Evolutionary conservation across 2,329 filamentous ascomycete genomes (phyloP).

Genomic region (Scedosporium apiospermum): DNA sequence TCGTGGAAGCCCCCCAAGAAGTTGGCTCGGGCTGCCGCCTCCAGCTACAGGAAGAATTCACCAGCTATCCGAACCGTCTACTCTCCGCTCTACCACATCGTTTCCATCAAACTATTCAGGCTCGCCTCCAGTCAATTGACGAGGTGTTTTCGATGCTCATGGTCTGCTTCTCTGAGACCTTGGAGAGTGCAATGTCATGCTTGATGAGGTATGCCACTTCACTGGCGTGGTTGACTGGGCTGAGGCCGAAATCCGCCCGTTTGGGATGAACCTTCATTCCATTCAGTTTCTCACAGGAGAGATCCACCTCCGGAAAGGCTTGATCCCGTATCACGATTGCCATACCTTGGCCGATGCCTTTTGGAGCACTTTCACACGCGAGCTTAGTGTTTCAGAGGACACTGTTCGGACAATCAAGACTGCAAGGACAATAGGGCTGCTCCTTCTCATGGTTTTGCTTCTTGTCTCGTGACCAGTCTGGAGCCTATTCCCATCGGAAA

Average conservation of each 20-base stretch:
- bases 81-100: slow-evolving; percentile 21
- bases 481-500: slow-evolving; percentile 24
- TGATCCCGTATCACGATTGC: slow-evolving; percentile 11
- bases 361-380: not conserved
- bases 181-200: slow-evolving; percentile 27
- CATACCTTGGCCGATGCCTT: not conserved
- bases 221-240: slow-evolving; percentile 32
- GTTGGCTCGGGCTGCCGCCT: not conserved
- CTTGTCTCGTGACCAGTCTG: slow-evolving; percentile 20
- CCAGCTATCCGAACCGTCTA: slow-evolving; percentile 21
- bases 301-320: slow-evolving; percentile 24
- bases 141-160: slow-evolving; percentile 26
- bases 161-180: slow-evolving; percentile 30
- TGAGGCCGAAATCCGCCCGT: slow-evolving; percentile 28
- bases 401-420: not conserved
- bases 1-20: not conserved
- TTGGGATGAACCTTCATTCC: slow-evolving; percentile 27
- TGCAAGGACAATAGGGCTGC: not conserved
- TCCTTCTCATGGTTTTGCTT: not conserved
- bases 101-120: slow-evolving; percentile 22
- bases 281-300: too few relatives aligned
- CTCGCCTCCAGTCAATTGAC: slow-evolving; percentile 19
- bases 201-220: slow-evolving; percentile 25
- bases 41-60: not conserved
- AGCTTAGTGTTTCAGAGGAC: not conserved